Percentiles rank a stretch among this genome's conserved stretches.
phyloP scores from a whole-genome alignment of 192 early-diverging fungal species.

The Backusella tarrabulga region DNA sequence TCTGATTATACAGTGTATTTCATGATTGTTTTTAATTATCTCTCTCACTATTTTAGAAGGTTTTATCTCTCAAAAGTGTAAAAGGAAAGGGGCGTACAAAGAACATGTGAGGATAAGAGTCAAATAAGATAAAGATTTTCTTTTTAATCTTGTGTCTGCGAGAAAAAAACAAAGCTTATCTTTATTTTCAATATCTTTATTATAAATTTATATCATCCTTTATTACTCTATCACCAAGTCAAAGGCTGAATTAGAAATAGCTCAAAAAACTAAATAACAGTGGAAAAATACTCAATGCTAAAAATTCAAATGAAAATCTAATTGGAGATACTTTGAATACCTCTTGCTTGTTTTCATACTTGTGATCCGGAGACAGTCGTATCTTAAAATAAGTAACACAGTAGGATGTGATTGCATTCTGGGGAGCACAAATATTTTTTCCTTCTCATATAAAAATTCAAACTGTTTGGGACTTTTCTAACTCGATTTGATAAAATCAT shows the following conservation, averaged over 20 bases:
- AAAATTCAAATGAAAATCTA: not conserved
- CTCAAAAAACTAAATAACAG: not conserved
- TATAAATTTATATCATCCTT: not conserved
- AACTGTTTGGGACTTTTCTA: not conserved
- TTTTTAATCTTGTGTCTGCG: not conserved
- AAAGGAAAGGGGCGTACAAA: not conserved
- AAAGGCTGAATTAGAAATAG: not conserved
- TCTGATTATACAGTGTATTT: constrained; percentile 3
- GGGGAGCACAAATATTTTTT: not conserved
- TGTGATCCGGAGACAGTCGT: not conserved
- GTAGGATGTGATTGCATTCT: not conserved
- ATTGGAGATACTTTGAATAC: not conserved
- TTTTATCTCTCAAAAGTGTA: not conserved
- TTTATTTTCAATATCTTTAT: not conserved
- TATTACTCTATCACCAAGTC: not conserved
- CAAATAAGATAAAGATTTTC: constrained; percentile 1
- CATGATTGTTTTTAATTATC: not conserved
- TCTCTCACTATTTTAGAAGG: not conserved
- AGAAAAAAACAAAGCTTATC: constrained; percentile 3
- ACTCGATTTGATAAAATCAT: not conserved
- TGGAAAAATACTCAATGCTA: not conserved
- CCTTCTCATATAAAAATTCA: not conserved
- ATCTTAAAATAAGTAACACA: not conserved
- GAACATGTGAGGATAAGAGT: constrained; percentile 8
- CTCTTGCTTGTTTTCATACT: not conserved